Percentiles rank a stretch among this genome's conserved stretches.
phyloP scores from a whole-genome alignment of 805 yeast species.

The Saccharomycopsis guyanensis region DNA sequence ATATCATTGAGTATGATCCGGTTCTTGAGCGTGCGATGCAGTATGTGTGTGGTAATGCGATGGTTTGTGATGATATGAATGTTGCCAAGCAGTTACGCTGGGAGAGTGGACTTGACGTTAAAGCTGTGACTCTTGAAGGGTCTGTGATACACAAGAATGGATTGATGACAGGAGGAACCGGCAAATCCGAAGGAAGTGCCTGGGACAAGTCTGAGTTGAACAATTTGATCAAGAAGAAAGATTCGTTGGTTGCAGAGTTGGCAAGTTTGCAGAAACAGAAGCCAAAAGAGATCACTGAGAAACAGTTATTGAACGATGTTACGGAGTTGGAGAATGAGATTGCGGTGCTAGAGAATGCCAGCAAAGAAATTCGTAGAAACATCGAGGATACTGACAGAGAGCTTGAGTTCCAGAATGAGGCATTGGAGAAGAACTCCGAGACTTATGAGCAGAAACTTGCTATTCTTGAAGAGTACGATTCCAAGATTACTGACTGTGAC shows the following conservation, averaged over 20 bases:
- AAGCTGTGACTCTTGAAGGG: conserved; percentile 78
- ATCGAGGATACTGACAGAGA: conserved; percentile 43
- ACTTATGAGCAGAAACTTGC: conserved; percentile 21
- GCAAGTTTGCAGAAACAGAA: conserved; percentile 33
- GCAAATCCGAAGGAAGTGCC: conserved; percentile 34
- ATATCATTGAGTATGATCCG: conserved; percentile 63
- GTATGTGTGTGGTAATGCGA: conserved; percentile 70
- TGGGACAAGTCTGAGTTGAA: conserved; percentile 73
- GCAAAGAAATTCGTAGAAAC: conserved; percentile 36
- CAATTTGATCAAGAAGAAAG: conserved; percentile 43
- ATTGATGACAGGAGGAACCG: conserved; percentile 84
- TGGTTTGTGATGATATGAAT: conserved; percentile 65
- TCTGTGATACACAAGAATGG: conserved; percentile 79
- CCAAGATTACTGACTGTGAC: conserved; percentile 11
- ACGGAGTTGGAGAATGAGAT: conserved; percentile 40
- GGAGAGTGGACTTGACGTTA: conserved; percentile 48
- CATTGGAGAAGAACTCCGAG: conserved; percentile 20
- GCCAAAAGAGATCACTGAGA: conserved; percentile 50
- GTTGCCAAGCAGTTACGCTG: conserved; percentile 70
- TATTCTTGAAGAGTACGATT: conserved; percentile 20
- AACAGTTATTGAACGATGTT: conserved; percentile 49
- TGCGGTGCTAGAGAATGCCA: conserved; percentile 37
- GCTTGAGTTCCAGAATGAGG: conserved; percentile 20
- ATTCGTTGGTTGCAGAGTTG: conserved; percentile 43
- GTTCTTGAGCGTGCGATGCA: conserved; percentile 68